Evolutionary conservation across 495 filamentous ascomycete species (phyloP), one percentile per base, ranked within the genome.

Genomic region (Neurospora discreta): DNA sequence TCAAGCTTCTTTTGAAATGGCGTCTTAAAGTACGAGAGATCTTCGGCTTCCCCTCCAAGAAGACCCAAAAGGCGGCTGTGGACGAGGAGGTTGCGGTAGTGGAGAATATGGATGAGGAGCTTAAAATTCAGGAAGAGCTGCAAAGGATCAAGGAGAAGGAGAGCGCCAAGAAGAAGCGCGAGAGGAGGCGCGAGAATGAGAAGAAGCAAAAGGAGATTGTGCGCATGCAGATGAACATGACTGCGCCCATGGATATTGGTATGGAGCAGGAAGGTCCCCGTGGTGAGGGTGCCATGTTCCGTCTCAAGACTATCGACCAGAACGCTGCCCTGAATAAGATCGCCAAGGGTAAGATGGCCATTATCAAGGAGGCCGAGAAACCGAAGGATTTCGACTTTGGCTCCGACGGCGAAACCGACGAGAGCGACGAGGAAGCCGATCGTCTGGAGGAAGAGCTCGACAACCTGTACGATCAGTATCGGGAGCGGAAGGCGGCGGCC

Each of bases 221-320:
- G 39, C 91, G 95, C 67, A 89, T 98, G 90, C 96, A 99, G 81
- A 88, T 99, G 84, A 89, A 97, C 80, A 98, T 99, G 96, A 93
- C 90, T 18, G 91, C 93, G 1, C 95, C 95, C 18, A 94, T 92
- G 85, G 96, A 99, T 73, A 96, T 99, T 74, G 95, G 95, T 74
- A 90, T 95, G 84, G 95, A 98, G 78, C 93, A 97, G 78, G 82
- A 86, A n/a, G 92, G 92, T 15, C 90, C 91, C 1, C 81, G 84
- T 41, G 94, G 93, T 8, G 88, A 90, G 20, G 92, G 92, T 60
- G 85, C 89, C 5, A 95, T 97, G 80, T 99, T 99, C 79, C 87
- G 85, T 10, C 85, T 98, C 39, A 95, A 92, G 78, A 78, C 87
- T 15, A 85, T 97, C 39, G 94, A 98, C 74, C 90, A 91, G 75